Evolutionary conservation across 345 rosid species (phyloP).

Genomic region (Nasturtium officinale): DNA sequence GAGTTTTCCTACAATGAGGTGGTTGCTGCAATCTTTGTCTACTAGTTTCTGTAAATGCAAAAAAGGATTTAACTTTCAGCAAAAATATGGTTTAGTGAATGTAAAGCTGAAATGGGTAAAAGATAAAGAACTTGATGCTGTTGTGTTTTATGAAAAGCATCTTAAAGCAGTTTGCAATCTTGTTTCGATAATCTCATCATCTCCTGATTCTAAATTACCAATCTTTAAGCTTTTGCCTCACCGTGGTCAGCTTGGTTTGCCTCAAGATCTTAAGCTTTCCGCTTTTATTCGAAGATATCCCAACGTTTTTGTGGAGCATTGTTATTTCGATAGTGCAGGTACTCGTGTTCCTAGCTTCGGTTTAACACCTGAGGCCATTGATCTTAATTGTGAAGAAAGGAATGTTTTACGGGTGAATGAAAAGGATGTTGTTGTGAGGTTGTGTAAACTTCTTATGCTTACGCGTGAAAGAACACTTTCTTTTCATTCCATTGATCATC

Average conservation of each 20-base stretch:
- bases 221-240: conserved; percentile 53
- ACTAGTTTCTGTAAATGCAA: conserved; percentile 41
- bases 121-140: conserved; percentile 66
- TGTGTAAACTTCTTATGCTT: conserved; percentile 78
- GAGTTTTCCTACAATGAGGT: conserved; percentile 29
- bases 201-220: conserved; percentile 49
- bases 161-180: conserved; percentile 66
- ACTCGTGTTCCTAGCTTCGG: conserved; percentile 72
- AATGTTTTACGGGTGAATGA: conserved; percentile 34
- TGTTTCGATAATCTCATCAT: conserved; percentile 55
- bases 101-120: conserved; percentile 87
- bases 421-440: conserved; percentile 51
- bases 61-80: conserved; percentile 51
- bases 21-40: conserved; percentile 38
- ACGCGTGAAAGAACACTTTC: conserved; percentile 62
- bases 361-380: conserved; percentile 57
- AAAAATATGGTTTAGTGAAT: conserved; percentile 61
- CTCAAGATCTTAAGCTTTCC: conserved; percentile 62
- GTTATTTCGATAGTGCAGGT: conserved; percentile 68
- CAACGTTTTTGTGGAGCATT: conserved; percentile 56
- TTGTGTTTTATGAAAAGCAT: conserved; percentile 57
- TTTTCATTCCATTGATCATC: conserved; percentile 74
- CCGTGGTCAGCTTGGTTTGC: conserved; percentile 69
- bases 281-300: conserved; percentile 74
- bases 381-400: conserved; percentile 51